Percentiles rank a stretch among this genome's conserved stretches.
phyloP scores from a whole-genome alignment of 257 asterid genomes.

The Thymus mandschuricus region DNA sequence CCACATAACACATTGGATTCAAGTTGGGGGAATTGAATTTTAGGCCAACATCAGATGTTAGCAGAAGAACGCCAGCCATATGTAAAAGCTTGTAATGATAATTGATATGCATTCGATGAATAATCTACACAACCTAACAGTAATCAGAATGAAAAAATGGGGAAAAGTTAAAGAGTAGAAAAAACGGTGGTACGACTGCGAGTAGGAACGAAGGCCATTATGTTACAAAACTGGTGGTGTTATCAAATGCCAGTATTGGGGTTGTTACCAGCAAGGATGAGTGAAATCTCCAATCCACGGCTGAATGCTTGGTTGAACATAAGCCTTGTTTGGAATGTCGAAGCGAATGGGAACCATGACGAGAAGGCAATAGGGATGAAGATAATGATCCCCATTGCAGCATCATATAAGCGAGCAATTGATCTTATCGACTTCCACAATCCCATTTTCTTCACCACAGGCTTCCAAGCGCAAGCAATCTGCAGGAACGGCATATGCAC shows the following conservation, averaged over 20 bases:
- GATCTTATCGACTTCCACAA: conserved; percentile 93
- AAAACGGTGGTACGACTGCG: no score
- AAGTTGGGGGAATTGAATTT: no score
- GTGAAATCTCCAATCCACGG: conserved; percentile 94
- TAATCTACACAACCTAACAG: no score
- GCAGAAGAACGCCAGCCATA: no score
- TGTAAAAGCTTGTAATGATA: no score
- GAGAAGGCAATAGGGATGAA: conserved; percentile 84
- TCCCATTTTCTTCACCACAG: conserved; percentile 81
- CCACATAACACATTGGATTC: no score
- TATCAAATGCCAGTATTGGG: conserved; percentile 73
- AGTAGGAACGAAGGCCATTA: no score
- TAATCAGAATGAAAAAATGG: no score
- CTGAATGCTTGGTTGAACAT: conserved; percentile 99
- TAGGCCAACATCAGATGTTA: no score
- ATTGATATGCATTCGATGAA: no score
- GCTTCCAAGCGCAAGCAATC: conserved; percentile 96
- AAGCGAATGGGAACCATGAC: conserved; percentile 95
- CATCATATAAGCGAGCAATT: conserved; percentile 86
- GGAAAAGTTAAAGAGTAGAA: no score
- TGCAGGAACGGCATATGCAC: conserved; percentile 20
- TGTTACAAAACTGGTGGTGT: not conserved
- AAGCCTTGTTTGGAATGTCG: conserved; percentile 96
- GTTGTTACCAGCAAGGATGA: conserved; percentile 95
- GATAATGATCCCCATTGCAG: conserved; percentile 81